Evolutionary conservation across 148 eudicot species (phyloP), one percentile per base, ranked within the genome.

Genomic region (Nepenthes mirabilis): DNA sequence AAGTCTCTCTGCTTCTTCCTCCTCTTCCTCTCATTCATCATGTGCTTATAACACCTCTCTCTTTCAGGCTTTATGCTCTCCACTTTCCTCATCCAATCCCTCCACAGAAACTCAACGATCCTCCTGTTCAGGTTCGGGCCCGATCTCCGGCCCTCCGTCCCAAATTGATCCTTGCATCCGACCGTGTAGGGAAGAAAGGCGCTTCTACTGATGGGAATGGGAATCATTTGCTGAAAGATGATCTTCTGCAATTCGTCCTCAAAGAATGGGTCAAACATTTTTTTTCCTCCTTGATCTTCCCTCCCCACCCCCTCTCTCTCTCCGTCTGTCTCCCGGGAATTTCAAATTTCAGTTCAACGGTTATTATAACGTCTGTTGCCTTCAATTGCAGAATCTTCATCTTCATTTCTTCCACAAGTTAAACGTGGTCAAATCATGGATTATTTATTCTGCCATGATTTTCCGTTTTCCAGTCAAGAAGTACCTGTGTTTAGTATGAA

Each of bases 11-110:
- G 73, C 35, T 62, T 77, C 48, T 72, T 72, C 35, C 82, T 72
- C 60, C 85, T 70, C 73, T 68, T 53, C 34, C 82, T 58, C 73
- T 77, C 85, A 47, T 43, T 80, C 35, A 77, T 70, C 79, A 68
- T 69, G 37, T 80, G 84, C 67, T 57, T 60, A 13, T 32, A 49
- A 57, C 66, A 33, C 64, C 70, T 62, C 40, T 77, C 79, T 54
- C 40, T 74, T 63, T 71, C 79, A 0, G 37, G 47, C 45, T 65
- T 59, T 1, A 33, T 13, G 8, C 23, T 34, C 48, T 52, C 61
- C 43, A 10, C 7, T 53, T 10, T 58, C 37, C 14, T 40, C 11
- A 2, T 56, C 69, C 66, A 52, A 36, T 55, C 68, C 72, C 55
- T 66, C 50, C 56, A 73, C 75, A 56, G 12, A 33, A 77, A 71